Evolutionary conservation across 2,329 filamentous ascomycete species (phyloP), one percentile per base, ranked within the genome.

Genomic region (Leptoxyphium fumago): DNA sequence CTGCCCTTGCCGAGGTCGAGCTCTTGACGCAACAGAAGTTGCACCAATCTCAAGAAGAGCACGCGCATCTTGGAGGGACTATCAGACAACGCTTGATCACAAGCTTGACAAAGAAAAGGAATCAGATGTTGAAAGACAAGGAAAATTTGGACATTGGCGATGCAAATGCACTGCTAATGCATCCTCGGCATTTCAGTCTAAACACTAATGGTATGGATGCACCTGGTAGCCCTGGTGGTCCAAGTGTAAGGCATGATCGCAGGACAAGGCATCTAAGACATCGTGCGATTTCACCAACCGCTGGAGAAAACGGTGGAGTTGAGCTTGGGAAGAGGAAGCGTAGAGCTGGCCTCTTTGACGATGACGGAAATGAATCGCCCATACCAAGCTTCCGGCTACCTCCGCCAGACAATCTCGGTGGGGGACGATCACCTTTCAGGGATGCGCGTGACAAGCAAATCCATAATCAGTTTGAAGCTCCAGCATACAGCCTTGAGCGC

Each of bases 81-180:
- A 66, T 81, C 38, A 75, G 77, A 42, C 75, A 79, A 54, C 74
- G 77, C 39, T 65, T 81, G 34, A 69, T 75, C 38, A 68, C 75
- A 49, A 70, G 65, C 36, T 68, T 81, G 43, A 71, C 71, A 21
- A 69, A 73, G 53, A 77, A 75, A 51, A 70, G 73, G 42, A 65
- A 69, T 45, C 66, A 72, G 34, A 62, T 81, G 45, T 69, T 76
- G 62, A 72, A 74, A 46, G 77, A 81, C 55, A 81, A 80, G 56
- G 77, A 81, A 52, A 76, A 79, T 55, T 64, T 81, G 18, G 78
- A 81, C 51, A 74, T 80, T 46, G 75, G 75, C 2, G 77, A 81
- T 59, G 79, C 72, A 59, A 80, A 78, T 54, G 74, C 77, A 6
- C 68, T 79, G 43, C 71, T 80, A 10, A 68, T 80, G 6, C 75